phyloP scores from a whole-genome alignment of 2,329 filamentous ascomycete species.

The Penicillium brasilianum region DNA sequence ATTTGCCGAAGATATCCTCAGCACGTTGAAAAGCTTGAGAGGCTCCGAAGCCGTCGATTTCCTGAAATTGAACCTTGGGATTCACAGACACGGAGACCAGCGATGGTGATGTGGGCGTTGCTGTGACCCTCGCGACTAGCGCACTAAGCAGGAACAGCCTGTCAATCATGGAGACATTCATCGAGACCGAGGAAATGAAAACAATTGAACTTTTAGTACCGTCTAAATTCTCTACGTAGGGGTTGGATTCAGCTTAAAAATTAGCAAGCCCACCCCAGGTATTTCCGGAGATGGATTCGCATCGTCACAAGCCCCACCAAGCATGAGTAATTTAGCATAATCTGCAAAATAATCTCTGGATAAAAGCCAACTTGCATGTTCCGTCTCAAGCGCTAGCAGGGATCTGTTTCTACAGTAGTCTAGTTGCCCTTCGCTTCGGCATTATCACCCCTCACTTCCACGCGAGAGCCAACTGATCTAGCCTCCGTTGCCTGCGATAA shows the following conservation, averaged over 20 bases:
- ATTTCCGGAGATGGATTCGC: not conserved
- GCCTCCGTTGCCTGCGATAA: not conserved
- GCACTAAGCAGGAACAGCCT: not conserved
- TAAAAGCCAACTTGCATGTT: not conserved
- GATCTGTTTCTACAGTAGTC: not conserved
- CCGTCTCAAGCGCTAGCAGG: not conserved
- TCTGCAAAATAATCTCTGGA: not conserved
- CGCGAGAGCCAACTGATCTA: not conserved
- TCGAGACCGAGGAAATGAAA: not conserved
- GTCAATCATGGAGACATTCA: not conserved
- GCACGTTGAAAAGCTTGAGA: constrained; percentile 56
- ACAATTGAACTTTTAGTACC: not conserved
- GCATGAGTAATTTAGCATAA: not conserved
- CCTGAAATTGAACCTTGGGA: constrained; percentile 31
- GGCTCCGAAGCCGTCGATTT: constrained; percentile 56
- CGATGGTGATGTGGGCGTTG: not conserved
- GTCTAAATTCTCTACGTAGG: not conserved
- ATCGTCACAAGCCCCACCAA: not conserved
- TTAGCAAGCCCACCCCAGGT: not conserved
- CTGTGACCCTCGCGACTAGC: not conserved
- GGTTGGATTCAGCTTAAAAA: not conserved
- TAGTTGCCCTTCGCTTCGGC: not conserved
- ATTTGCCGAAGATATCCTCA: constrained; percentile 32
- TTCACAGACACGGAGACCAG: constrained; percentile 25
- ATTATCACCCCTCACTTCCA: not conserved